Evolutionary conservation across 805 yeast genomes (phyloP).

Genomic region (Ogataea pilisensis): DNA sequence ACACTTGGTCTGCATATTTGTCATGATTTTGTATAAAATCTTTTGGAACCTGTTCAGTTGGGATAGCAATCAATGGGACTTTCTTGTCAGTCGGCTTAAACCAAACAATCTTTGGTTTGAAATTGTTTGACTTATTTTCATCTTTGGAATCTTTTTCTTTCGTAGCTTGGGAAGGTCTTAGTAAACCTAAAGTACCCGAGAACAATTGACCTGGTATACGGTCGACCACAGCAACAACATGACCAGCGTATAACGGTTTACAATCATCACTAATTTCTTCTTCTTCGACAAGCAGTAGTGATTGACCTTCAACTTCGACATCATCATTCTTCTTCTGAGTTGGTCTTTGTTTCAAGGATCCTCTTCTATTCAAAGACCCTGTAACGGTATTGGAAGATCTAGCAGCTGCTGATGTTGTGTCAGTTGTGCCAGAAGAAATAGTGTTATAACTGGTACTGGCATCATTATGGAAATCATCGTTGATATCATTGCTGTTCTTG

Average conservation of each 20-base stretch:
- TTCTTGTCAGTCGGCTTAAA: constrained; percentile 98
- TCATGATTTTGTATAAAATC: constrained; percentile 94
- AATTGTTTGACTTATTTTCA: constrained; percentile 22
- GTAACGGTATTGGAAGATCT: constrained; percentile 38
- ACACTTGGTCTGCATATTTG: constrained; percentile 71
- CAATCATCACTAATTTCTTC: constrained; percentile 91
- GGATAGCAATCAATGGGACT: constrained; percentile 96
- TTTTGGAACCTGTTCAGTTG: constrained; percentile 95
- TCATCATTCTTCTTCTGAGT: constrained; percentile 97
- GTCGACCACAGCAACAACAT: constrained; percentile 96
- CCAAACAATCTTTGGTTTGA: constrained; percentile 94
- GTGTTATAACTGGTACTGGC: constrained; percentile 54
- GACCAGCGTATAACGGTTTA: constrained; percentile 95
- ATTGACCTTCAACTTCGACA: constrained; percentile 98
- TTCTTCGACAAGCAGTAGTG: constrained; percentile 85
- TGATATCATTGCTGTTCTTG: constrained; percentile 33
- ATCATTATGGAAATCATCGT: constrained; percentile 75
- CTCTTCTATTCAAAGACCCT: constrained; percentile 61
- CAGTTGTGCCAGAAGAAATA: constrained; percentile 30
- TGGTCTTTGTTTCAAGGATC: constrained; percentile 91
- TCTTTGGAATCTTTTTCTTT: constrained; percentile 59
- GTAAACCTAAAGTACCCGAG: constrained; percentile 87
- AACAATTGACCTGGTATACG: constrained; percentile 96
- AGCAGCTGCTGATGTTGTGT: constrained; percentile 27
- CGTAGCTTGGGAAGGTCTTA: constrained; percentile 92